Evolutionary conservation across 345 rosid species (phyloP).

Genomic region (Eucalyptus cloeziana): DNA sequence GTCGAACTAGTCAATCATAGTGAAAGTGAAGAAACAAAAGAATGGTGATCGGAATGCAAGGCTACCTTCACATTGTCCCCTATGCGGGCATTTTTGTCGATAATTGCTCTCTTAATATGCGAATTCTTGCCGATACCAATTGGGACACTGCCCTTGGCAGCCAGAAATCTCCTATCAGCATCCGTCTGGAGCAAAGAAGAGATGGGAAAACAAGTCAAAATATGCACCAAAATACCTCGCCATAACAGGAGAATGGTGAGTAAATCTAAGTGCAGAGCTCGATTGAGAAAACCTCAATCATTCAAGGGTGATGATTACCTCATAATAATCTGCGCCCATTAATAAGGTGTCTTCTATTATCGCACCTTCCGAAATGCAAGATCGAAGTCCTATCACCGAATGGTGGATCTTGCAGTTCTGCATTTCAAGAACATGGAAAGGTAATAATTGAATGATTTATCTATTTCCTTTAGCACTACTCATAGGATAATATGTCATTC

Average conservation of each 20-base stretch:
- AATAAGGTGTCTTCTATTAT: slow-evolving; percentile 80
- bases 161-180: slow-evolving; percentile 74
- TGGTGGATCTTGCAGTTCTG: slow-evolving; percentile 95
- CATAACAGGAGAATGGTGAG: neutral
- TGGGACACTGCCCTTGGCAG: slow-evolving; percentile 88
- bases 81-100: slow-evolving; percentile 90
- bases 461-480: neutral
- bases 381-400: slow-evolving; percentile 89
- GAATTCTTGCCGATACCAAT: slow-evolving; percentile 85
- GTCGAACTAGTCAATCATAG: neutral
- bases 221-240: neutral
- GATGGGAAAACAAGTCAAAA: neutral
- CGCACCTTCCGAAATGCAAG: slow-evolving; percentile 95
- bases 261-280: neutral
- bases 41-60: neutral
- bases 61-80: slow-evolving; percentile 85
- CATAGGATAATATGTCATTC: neutral
- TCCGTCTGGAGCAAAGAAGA: slow-evolving; percentile 40
- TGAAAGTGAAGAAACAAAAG: neutral
- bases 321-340: slow-evolving; percentile 98
- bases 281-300: neutral
- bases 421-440: neutral
- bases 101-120: slow-evolving; percentile 85
- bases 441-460: neutral
- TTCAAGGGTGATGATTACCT: slow-evolving; percentile 23